Conservation (phyloP, 768 basidiomycete genomes). For the Mycena kentingensis region DNA sequence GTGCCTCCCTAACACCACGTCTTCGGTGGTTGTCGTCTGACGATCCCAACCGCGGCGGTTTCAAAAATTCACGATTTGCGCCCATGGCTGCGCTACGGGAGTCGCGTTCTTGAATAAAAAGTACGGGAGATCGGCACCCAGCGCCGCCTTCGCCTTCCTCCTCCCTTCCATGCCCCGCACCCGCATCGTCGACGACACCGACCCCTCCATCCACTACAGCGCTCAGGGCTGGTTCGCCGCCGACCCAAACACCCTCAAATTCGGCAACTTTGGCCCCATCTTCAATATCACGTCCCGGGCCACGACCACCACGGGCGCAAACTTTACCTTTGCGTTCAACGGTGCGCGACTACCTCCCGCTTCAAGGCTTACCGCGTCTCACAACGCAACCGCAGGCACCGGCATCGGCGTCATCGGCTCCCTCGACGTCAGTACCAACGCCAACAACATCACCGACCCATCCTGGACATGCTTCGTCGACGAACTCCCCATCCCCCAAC, state of each 20-base stretch:
- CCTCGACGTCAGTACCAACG: slow-evolving; percentile 3
- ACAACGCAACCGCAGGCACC: slow-evolving; percentile 30
- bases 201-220: slow-evolving; percentile 21
- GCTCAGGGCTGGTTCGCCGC: slow-evolving; percentile 7
- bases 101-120: too few species aligned
- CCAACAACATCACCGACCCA: slow-evolving; percentile 25
- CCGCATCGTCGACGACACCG: slow-evolving; percentile 19
- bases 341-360: too few species aligned
- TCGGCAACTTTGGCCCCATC: background rate
- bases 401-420: slow-evolving; percentile 26
- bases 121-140: too few species aligned
- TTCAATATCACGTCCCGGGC: background rate
- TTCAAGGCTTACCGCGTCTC: too few species aligned
- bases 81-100: too few species aligned
- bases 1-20: too few species aligned
- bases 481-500: slow-evolving; percentile 19
- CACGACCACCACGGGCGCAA: background rate
- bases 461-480: slow-evolving; percentile 35
- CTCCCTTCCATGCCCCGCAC: too few species aligned
- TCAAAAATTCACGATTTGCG: too few species aligned
- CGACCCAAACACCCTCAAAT: background rate
- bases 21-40: too few species aligned
- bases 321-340: background rate
- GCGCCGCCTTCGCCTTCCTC: too few species aligned
- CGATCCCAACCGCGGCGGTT: too few species aligned